Percentiles rank a stretch among this genome's conserved stretches.
These are phyloP conservation scores for Chlorella sp. DNA, from an alignment of 139 green algal species.

Conservation along the genomic window DNA sequence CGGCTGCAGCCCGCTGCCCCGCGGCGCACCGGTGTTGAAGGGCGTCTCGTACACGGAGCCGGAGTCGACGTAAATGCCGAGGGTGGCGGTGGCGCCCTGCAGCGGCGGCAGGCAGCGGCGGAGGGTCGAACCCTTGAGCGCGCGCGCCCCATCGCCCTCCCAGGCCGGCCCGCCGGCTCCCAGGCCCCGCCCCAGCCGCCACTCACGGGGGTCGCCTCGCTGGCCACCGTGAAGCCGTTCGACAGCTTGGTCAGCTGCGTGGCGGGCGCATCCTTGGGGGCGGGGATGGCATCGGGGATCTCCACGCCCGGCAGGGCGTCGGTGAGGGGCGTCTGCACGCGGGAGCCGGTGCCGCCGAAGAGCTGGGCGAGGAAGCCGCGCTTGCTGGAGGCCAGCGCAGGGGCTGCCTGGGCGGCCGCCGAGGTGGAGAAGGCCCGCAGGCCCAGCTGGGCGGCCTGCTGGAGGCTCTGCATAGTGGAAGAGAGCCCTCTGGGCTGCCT, in stretches of 20 bases:
- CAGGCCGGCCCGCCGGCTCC: too few species aligned
- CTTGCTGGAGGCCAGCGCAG: constrained; percentile 29
- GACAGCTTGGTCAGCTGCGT: constrained; percentile 87
- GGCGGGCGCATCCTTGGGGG: constrained; percentile 48
- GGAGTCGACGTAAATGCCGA: constrained; percentile 92
- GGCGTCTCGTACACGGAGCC: constrained; percentile 83
- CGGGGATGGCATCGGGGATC: constrained; percentile 27
- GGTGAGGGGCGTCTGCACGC: constrained; percentile 71
- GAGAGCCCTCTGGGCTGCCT: background rate
- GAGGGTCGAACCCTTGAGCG: constrained; percentile 8
- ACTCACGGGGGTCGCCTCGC: constrained; percentile 83
- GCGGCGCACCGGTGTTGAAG: constrained; percentile 57
- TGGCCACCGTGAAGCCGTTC: constrained; percentile 91
- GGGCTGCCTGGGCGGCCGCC: background rate
- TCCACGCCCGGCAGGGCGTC: constrained; percentile 77
- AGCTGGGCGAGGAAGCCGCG: constrained; percentile 47
- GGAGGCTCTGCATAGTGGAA: background rate
- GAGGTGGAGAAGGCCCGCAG: constrained; percentile 4
- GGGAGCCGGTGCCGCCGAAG: constrained; percentile 39
- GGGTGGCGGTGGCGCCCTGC: constrained; percentile 88
- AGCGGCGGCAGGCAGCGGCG: background rate
- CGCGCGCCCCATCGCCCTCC: background rate
- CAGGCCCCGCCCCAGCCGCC: background rate
- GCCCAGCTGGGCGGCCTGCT: background rate
- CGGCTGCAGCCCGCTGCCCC: too few species aligned